Base-by-base conservation (phyloP, 371 early-diverging fungal genomes). In the Syncephalis fuscata region DNA sequence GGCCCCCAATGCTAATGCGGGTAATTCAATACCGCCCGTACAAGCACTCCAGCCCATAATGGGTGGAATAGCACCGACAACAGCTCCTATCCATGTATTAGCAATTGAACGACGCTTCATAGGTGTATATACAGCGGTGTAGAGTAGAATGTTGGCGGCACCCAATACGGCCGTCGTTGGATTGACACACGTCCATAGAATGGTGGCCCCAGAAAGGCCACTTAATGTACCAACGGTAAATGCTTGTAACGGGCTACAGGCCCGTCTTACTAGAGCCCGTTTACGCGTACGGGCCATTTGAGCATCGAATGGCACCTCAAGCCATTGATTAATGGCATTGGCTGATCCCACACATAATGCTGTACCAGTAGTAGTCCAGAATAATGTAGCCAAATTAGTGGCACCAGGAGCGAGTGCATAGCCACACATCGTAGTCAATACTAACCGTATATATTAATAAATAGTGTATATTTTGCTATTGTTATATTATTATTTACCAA, bases 51-150 rank as follows among this genome's bases (percentile, higher is more conserved):
- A 97, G 0, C 98, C 98, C 86, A 96, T 93, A 76, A 97, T 79
- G 1, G 98, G 98, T 32, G 98, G 98, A 37, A 97, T 83, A 0
- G 85, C 98, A 7, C 98, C 96, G 0, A 97, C 98, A 0, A 96
- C 62, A 10, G 94, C 73, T 10, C 98, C 98, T 19, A 78, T 85
- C 93, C 93, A 93, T 1, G 96, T 96, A 57, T 96, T 97, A 16
- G 68, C 77, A 51, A 94, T 89, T 0, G 85, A 79, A n/a, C 75
- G 60, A 22, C 98, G 80, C 62, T 97, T 97, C 79, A 92, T 67
- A 7, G 90, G 88, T 24, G 98, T 97, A 60, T 97, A 97, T 1
- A 90, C 70, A 26, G 67, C 64, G 2, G 95, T 76, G 55, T 97
- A 97, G 22, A 97, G 67, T 20, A 82, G 53, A 36, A 97, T 76